Evolutionary conservation across 495 filamentous ascomycete genomes (phyloP).

Genomic region (Penicillium longicatenatum): DNA sequence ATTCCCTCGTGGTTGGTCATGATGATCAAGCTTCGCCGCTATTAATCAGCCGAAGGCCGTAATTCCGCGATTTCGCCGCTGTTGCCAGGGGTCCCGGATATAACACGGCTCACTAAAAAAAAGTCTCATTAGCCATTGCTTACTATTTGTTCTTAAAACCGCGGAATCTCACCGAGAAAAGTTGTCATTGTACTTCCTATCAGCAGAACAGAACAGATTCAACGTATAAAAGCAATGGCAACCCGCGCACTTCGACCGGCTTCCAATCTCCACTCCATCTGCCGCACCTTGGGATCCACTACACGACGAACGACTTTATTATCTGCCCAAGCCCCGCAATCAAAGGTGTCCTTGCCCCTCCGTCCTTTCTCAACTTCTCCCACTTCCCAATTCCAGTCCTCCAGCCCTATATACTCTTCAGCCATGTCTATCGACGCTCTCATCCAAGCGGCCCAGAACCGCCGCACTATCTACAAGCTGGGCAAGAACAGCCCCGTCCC

Average conservation of each 20-base stretch:
- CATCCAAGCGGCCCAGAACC: constrained; percentile 40
- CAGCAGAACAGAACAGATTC: neutral
- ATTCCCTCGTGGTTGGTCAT: neutral
- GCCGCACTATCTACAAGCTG: constrained; percentile 54
- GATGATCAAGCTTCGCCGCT: neutral
- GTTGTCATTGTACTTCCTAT: neutral
- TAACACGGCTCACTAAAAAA: neutral
- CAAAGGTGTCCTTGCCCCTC: constrained; percentile 32
- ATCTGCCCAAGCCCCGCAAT: constrained; percentile 14
- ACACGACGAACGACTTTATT: neutral
- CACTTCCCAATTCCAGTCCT: constrained; percentile 17
- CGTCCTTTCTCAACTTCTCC: constrained; percentile 64
- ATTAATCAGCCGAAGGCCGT: neutral
- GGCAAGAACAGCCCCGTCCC: constrained; percentile 46
- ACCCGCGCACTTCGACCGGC: constrained; percentile 18
- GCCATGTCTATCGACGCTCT: constrained; percentile 35
- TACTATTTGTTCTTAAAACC: neutral
- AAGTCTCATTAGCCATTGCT: neutral
- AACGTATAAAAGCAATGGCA: constrained; percentile 13
- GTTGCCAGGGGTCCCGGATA: neutral
- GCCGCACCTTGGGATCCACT: constrained; percentile 19
- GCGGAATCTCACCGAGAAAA: neutral
- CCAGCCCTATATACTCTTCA: constrained; percentile 10
- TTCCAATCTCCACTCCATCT: constrained; percentile 18
- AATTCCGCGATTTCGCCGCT: neutral